phyloP scores from a whole-genome alignment of 2,329 filamentous ascomycete species.

The Scedosporium dehoogii region DNA sequence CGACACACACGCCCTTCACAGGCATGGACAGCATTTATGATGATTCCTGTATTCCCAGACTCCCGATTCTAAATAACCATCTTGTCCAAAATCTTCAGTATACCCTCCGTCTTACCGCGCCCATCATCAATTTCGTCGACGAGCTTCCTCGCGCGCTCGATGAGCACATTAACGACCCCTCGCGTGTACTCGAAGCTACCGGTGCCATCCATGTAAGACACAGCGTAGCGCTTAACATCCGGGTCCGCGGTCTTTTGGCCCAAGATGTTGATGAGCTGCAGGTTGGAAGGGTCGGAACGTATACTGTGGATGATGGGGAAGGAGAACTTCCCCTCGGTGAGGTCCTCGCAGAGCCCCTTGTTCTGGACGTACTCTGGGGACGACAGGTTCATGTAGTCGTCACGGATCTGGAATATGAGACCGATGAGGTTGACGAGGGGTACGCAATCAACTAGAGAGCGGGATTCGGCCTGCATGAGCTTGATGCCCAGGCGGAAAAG shows the following conservation, averaged over 20 bases:
- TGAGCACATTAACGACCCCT: constrained; percentile 53
- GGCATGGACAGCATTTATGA: background rate
- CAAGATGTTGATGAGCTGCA: constrained; percentile 83
- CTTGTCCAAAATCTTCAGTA: constrained; percentile 60
- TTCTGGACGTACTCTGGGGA: constrained; percentile 68
- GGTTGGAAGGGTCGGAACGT: constrained; percentile 60
- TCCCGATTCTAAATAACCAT: constrained; percentile 30
- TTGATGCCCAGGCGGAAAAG: constrained; percentile 78
- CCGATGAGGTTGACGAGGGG: constrained; percentile 79
- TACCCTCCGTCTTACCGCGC: constrained; percentile 42
- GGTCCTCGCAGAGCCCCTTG: constrained; percentile 89
- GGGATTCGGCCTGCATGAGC: constrained; percentile 72
- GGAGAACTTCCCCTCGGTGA: constrained; percentile 95
- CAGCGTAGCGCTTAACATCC: constrained; percentile 84
- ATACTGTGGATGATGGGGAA: constrained; percentile 95
- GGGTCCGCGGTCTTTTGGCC: constrained; percentile 81
- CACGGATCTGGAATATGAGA: constrained; percentile 80
- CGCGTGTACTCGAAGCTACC: constrained; percentile 84
- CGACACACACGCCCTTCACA: background rate
- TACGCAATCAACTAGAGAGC: constrained; percentile 54
- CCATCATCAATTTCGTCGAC: constrained; percentile 56
- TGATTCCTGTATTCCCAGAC: background rate
- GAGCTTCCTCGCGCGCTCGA: constrained; percentile 51
- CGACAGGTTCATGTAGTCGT: constrained; percentile 87
- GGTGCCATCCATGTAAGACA: constrained; percentile 81